A percentile compares a stretch with the other conserved stretches of the same genome.
These are phyloP conservation scores for Beta vulgaris DNA, from an alignment of 148 eudicot species.

Conservation along the genomic window DNA sequence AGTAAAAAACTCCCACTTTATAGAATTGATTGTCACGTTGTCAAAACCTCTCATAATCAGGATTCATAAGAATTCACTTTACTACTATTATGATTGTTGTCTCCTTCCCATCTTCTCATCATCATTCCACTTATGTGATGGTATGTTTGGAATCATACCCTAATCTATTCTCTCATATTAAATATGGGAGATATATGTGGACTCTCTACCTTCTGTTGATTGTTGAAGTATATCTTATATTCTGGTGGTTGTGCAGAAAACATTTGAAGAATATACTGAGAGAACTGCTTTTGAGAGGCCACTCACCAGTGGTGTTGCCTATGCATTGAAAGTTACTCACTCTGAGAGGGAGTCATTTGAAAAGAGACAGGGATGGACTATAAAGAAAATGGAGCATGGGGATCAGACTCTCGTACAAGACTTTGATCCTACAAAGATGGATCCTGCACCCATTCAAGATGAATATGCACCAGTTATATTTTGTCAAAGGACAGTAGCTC, in stretches of 20 bases:
- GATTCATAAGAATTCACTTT: background rate
- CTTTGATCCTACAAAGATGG: slow-evolving; percentile 60
- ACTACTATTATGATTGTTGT: too few relatives aligned
- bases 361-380: slow-evolving; percentile 79
- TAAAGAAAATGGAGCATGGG: slow-evolving; percentile 80
- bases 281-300: slow-evolving; percentile 96
- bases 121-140: background rate
- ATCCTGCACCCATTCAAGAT: slow-evolving; percentile 74
- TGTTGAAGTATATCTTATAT: background rate
- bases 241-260: slow-evolving; percentile 49
- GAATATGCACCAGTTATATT: slow-evolving; percentile 98
- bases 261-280: slow-evolving; percentile 79
- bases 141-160: too few relatives aligned
- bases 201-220: background rate
- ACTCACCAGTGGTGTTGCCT: slow-evolving; percentile 92
- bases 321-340: slow-evolving; percentile 79
- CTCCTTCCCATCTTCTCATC: background rate
- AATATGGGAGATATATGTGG: too few relatives aligned
- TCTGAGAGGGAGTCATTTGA: slow-evolving; percentile 75
- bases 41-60: background rate
- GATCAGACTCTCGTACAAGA: slow-evolving; percentile 82
- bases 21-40: background rate
- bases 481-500: slow-evolving; percentile 82
- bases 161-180: too few relatives aligned
- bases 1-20: background rate